Base-by-base conservation (phyloP, 2,329 filamentous ascomycete genomes). In the Diaporthe australafricana region DNA sequence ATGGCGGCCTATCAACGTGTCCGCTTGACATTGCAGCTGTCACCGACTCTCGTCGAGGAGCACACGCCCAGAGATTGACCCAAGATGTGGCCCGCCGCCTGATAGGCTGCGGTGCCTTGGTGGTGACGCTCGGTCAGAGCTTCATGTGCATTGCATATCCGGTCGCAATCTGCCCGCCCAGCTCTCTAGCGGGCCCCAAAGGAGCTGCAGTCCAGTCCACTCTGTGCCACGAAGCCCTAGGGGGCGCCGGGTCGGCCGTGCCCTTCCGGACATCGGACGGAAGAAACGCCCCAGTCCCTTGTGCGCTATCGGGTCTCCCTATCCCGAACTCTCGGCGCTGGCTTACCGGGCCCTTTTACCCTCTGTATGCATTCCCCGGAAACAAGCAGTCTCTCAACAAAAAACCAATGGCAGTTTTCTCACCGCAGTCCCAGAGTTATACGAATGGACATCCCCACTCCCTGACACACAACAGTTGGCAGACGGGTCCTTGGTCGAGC, bases 261-360 rank as follows among this genome's bases (percentile, higher is more conserved):
- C 53, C 27, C 67, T 52, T 40, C 67, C 67, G 67, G 67, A 50
- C 42, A 52, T 60, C 32, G 52, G 53, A 69, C 67, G 67, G 53
- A 52, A 52, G 53, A 60, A 50, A 60, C 14, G 45, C 45, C 53
- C 22, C 20, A 57, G 12, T 38, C 40, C 17, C 20, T n/a, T 14
- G 32, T 42, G 53, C 56, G 55, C 30, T 60, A 50, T 57, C 45
- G 42, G 42, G 67, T 20, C 40, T 52, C 53, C 42, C 42, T 69
- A 38, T 52, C 47, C 67, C 53, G 45, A 50, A 27, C 32, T 30
- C 42, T 60, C 42, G 67, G 53, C 45, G 53, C 35, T 40, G 30
- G 53, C 45, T 52, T 50, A n/a, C 30, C 60, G 60, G 30, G n/a
- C 60, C 30, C 38, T 40, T n/a, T 38, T 30, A 17, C n/a, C 45